phyloP scores from a whole-genome alignment of 345 rosid genomes.

The Mangifera indica region DNA sequence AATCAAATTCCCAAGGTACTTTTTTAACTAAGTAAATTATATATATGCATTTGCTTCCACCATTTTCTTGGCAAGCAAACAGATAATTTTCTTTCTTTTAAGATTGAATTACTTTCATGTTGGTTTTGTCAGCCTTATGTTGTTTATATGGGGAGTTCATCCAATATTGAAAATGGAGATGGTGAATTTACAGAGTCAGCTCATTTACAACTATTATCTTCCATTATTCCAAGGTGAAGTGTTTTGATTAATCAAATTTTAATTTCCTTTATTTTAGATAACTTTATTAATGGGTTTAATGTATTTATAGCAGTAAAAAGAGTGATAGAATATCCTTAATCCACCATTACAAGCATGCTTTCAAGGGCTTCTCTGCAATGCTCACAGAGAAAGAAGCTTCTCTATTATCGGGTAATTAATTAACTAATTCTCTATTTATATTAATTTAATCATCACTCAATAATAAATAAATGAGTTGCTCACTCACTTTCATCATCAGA shows the following conservation, averaged over 20 bases:
- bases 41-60: too few relatives aligned
- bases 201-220: constrained; percentile 48
- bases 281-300: neutral
- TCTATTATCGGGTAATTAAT: constrained; percentile 44
- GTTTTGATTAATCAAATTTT: neutral
- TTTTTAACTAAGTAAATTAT: neutral
- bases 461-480: neutral
- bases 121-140: constrained; percentile 46
- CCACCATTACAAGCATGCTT: constrained; percentile 62
- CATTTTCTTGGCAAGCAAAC: neutral
- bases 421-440: too few relatives aligned
- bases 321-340: constrained; percentile 39
- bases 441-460: too few relatives aligned
- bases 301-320: constrained; percentile 36
- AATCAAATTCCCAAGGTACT: constrained; percentile 38
- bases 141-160: constrained; percentile 71
- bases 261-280: neutral
- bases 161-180: constrained; percentile 11
- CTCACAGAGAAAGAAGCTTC: constrained; percentile 71
- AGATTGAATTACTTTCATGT: neutral
- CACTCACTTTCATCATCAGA: too few relatives aligned
- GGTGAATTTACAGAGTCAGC: constrained; percentile 31
- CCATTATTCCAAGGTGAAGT: constrained; percentile 47
- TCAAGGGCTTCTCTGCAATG: constrained; percentile 78
- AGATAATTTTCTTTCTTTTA: neutral